phyloP scores from a whole-genome alignment of 2,329 filamentous ascomycete genomes.

The Aspergillus brasiliensis region DNA sequence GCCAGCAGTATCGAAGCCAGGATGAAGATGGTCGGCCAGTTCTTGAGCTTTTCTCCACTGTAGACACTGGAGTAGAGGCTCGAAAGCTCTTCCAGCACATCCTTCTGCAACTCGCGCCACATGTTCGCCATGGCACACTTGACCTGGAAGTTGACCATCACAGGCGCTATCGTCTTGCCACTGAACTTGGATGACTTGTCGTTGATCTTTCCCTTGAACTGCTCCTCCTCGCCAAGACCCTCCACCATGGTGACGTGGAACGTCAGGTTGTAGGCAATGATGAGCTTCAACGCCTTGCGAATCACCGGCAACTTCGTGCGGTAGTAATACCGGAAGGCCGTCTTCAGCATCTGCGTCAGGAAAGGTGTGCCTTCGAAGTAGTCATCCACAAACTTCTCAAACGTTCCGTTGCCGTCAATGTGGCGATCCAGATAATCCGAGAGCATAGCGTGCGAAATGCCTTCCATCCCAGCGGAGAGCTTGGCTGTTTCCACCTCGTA shows the following conservation, averaged over 20 bases:
- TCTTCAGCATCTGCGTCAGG: constrained; percentile 94
- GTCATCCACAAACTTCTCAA: constrained; percentile 91
- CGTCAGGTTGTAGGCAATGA: constrained; percentile 93
- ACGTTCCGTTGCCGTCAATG: constrained; percentile 84
- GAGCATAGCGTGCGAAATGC: constrained; percentile 76
- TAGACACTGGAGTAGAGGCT: constrained; percentile 95
- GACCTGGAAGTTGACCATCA: constrained; percentile 99
- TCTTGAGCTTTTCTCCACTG: constrained; percentile 94
- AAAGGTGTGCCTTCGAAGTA: constrained; percentile 96
- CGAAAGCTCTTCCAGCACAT: constrained; percentile 91
- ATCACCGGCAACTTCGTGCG: constrained; percentile 87
- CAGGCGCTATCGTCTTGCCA: constrained; percentile 87
- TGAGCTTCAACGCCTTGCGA: constrained; percentile 91
- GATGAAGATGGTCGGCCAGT: constrained; percentile 99
- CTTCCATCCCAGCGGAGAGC: constrained; percentile 85
- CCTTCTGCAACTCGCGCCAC: constrained; percentile 97
- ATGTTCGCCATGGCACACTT: constrained; percentile 96
- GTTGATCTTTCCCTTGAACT: constrained; percentile 78
- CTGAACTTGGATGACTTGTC: constrained; percentile 84
- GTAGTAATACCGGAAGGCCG: constrained; percentile 87
- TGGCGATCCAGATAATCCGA: constrained; percentile 95
- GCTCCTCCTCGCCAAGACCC: constrained; percentile 78
- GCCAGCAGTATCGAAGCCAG: constrained; percentile 87
- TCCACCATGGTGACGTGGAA: constrained; percentile 94
- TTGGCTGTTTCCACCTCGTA: constrained; percentile 87